These are phyloP conservation scores for Blastobotrys niveus DNA, from an alignment of 1,139 yeast species.

Conservation along the genomic window DNA sequence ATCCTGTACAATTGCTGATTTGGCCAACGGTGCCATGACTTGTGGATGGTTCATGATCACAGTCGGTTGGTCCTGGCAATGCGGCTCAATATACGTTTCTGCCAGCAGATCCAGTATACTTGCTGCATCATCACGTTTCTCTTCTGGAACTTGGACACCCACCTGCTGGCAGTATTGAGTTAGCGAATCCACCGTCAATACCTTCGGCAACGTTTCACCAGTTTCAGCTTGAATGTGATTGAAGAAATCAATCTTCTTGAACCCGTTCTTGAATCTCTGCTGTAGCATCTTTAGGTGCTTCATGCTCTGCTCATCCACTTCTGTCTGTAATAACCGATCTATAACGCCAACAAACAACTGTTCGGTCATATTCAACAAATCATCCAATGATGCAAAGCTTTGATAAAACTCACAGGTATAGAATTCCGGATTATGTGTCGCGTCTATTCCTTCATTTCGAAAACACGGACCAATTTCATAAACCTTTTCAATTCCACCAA, in stretches of 20 bases:
- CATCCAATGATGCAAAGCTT: constrained; percentile 60
- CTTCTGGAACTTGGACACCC: constrained; percentile 34
- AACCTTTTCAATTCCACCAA: constrained; percentile 78
- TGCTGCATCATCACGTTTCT: constrained; percentile 38
- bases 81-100: constrained; percentile 59
- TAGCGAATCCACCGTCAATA: constrained; percentile 26
- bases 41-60: constrained; percentile 82
- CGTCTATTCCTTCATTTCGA: constrained; percentile 88
- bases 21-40: constrained; percentile 80
- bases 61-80: constrained; percentile 51
- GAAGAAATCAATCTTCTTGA: constrained; percentile 40
- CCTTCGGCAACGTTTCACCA: constrained; percentile 39
- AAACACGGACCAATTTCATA: constrained; percentile 83
- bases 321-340: constrained; percentile 17
- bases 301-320: background rate
- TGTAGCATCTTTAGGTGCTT: constrained; percentile 12
- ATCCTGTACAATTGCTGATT: constrained; percentile 41
- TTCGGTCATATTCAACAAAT: constrained; percentile 63
- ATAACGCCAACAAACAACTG: constrained; percentile 44
- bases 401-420: constrained; percentile 91
- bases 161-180: constrained; percentile 1
- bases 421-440: constrained; percentile 93
- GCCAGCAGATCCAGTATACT: constrained; percentile 65
- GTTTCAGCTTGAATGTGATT: constrained; percentile 43
- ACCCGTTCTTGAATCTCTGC: constrained; percentile 14